Evolutionary conservation across 495 filamentous ascomycete genomes (phyloP).

Genomic region (Talaromyces trachyspermus): DNA sequence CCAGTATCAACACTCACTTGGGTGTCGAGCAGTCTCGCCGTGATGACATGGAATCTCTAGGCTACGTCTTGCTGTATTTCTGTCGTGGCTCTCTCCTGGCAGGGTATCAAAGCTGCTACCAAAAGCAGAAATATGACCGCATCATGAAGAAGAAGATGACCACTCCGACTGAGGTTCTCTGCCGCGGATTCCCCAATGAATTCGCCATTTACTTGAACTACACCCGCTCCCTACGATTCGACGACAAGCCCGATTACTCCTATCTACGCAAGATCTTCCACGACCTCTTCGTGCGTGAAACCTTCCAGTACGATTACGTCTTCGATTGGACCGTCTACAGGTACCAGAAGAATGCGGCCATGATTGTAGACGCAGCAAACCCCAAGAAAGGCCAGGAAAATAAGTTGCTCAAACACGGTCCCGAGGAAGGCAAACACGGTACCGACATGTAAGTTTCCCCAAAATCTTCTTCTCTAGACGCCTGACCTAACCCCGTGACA

Average conservation of each 20-base stretch:
- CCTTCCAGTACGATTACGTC: slow-evolving; percentile 99
- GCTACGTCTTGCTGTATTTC: slow-evolving; percentile 99
- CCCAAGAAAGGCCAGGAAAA: slow-evolving; percentile 66
- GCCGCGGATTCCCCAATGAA: slow-evolving; percentile 98
- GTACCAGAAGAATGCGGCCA: slow-evolving; percentile 98
- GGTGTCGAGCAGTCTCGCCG: slow-evolving; percentile 98
- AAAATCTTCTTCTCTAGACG: too few species aligned
- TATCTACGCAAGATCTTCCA: slow-evolving; percentile 99
- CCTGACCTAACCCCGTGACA: too few species aligned
- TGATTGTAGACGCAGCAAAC: slow-evolving; percentile 68
- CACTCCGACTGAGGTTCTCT: slow-evolving; percentile 95
- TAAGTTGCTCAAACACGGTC: slow-evolving; percentile 60
- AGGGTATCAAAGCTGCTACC: slow-evolving; percentile 97
- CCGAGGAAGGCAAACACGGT: too few species aligned
- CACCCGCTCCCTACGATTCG: slow-evolving; percentile 95
- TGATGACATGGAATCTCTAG: slow-evolving; percentile 98
- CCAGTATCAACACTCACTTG: slow-evolving; percentile 97
- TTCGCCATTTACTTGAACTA: slow-evolving; percentile 99
- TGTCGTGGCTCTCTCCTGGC: slow-evolving; percentile 99
- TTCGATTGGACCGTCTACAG: slow-evolving; percentile 99
- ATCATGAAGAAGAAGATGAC: slow-evolving; percentile 99
- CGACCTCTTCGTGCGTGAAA: slow-evolving; percentile 96
- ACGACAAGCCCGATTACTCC: slow-evolving; percentile 99
- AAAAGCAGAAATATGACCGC: slow-evolving; percentile 99
- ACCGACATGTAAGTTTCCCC: too few species aligned